Evolutionary conservation across 768 basidiomycete genomes (phyloP).

Genomic region (Russula sp.): DNA sequence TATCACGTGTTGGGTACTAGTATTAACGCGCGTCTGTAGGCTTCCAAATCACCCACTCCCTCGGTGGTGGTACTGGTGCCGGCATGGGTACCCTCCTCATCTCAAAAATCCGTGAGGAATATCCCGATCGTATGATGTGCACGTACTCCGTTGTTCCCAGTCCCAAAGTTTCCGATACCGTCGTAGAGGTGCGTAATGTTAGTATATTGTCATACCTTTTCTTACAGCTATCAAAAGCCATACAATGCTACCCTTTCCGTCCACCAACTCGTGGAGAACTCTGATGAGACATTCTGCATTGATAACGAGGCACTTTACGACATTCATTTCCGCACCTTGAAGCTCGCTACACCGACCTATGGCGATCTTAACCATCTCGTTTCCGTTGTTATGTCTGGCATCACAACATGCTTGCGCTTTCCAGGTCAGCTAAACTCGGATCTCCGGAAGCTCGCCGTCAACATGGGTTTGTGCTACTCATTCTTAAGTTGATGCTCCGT

Average conservation of each 20-base stretch:
- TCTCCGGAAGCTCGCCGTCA: constrained; percentile 95
- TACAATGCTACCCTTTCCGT: constrained; percentile 99
- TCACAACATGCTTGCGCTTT: constrained; percentile 98
- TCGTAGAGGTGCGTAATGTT: constrained; percentile 66
- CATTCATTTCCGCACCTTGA: constrained; percentile 97
- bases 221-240: constrained; percentile 43
- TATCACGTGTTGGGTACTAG: constrained; percentile 16
- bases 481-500: background rate
- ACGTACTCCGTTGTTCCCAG: constrained; percentile 98
- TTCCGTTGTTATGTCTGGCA: constrained; percentile 97
- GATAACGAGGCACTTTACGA: constrained; percentile 99
- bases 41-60: constrained; percentile 98
- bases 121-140: constrained; percentile 99
- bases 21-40: constrained; percentile 39
- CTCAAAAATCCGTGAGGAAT: constrained; percentile 98
- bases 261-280: constrained; percentile 99
- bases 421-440: constrained; percentile 99
- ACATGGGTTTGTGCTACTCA: constrained; percentile 74
- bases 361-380: constrained; percentile 98
- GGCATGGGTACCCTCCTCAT: constrained; percentile 99
- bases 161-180: constrained; percentile 97
- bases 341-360: constrained; percentile 92
- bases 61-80: constrained; percentile 98
- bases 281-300: constrained; percentile 99
- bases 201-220: background rate